Evolutionary conservation across 371 early-diverging fungal species (phyloP), one percentile per base, ranked within the genome.

Genomic region (Mycotypha africana): DNA sequence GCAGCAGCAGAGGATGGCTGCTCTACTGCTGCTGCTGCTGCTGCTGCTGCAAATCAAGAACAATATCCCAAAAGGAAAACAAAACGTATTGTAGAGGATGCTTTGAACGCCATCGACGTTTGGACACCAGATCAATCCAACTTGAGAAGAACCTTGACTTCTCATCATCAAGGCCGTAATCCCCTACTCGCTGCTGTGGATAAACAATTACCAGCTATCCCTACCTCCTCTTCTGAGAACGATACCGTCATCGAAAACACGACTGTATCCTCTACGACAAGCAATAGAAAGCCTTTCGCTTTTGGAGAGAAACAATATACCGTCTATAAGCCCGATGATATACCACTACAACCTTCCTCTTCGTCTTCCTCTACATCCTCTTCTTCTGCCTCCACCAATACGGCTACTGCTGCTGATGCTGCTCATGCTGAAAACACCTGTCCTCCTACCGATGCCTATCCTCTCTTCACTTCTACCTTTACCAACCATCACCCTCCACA

Each of bases 51-150:
- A 4, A 45, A 68, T 1, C 45, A 55, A 9, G 19, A 47, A 12
- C 68, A 69, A 69, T 49, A 53, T 17, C 72, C 68, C n/a, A 64
- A 67, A 17, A n/a, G n/a, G n/a, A n/a, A n/a, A n/a, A n/a, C n/a
- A n/a, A 42, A 53, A 23, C 28, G 59, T 21, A 65, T 65, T 28
- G 33, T 65, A 0, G 58, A 64, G 24, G 44, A 66, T 17, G 67
- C 66, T 10, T 32, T 71, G 2, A 67, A 65, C 11, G 45, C 63
- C 12, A 58, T 64, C 33, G 64, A 65, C 4, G 71, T 67, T 0
- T 54, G 51, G 15, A 70, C 67, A 19, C 58, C 64, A 38, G 19
- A n/a, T 23, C 17, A 38, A 19, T 32, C 30, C 4, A 38, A 25
- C 3, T 16, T 36, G 0, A 4, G 9, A 2, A 20, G 7, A 6